These are phyloP conservation scores for Aureobasidium mangrovei DNA, from an alignment of 2,329 filamentous ascomycete species.

Conservation along the genomic window DNA sequence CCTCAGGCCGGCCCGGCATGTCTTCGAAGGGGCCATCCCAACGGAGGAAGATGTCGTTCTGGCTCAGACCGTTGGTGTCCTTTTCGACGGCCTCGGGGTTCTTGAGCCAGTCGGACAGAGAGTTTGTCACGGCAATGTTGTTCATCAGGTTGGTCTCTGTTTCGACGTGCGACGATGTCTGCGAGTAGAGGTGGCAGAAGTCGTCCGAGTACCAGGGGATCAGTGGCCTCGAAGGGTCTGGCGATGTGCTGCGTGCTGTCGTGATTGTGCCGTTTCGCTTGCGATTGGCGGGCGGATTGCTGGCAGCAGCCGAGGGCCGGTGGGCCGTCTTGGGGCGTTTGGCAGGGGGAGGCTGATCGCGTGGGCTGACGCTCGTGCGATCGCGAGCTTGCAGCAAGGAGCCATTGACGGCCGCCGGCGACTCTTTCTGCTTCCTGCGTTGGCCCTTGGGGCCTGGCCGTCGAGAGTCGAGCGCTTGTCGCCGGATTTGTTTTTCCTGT, in stretches of 20 bases:
- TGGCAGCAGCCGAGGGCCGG: conserved; percentile 66
- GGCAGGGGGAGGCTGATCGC: conserved; percentile 50
- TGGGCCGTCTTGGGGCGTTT: conserved; percentile 82
- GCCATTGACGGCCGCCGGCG: conserved; percentile 56
- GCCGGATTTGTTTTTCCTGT: conserved; percentile 35
- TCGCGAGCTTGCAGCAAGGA: conserved; percentile 31
- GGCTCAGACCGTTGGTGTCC: conserved; percentile 54
- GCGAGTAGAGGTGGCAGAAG: conserved; percentile 56
- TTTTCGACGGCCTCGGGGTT: conserved; percentile 60
- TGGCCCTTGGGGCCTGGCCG: conserved; percentile 69
- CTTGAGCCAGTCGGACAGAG: conserved; percentile 68
- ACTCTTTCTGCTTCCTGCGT: conserved; percentile 81
- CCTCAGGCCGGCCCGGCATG: conserved; percentile 42
- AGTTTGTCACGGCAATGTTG: conserved; percentile 64
- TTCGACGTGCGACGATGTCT: conserved; percentile 33
- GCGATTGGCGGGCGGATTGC: conserved; percentile 56
- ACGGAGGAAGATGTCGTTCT: conserved; percentile 62
- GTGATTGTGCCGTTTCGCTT: conserved; percentile 53
- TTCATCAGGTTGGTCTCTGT: conserved; percentile 68
- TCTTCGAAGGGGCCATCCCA: conserved; percentile 48
- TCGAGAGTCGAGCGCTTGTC: conserved; percentile 45
- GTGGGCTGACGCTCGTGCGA: conserved; percentile 41
- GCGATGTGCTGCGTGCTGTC: conserved; percentile 62
- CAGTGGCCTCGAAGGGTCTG: conserved; percentile 35
- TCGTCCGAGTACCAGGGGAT: conserved; percentile 38